These are phyloP conservation scores for Gnomoniopsis sp. DNA, from an alignment of 2,329 filamentous ascomycete genomes.

Conservation along the genomic window DNA sequence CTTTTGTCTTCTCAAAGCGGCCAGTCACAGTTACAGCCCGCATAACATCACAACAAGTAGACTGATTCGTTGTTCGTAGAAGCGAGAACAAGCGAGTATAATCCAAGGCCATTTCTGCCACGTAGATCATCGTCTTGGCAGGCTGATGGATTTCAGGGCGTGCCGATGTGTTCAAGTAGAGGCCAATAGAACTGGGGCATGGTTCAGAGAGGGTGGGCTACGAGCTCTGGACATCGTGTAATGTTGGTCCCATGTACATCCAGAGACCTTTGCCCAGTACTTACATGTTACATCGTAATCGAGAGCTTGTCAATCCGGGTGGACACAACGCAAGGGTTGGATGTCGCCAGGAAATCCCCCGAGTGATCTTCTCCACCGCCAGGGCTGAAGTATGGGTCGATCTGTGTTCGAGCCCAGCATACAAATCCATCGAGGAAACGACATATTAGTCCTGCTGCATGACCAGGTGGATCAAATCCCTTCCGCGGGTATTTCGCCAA, in stretches of 20 bases:
- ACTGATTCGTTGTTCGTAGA: too few relatives aligned
- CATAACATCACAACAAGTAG: too few relatives aligned
- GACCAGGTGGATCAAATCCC: background rate
- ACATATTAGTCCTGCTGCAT: background rate
- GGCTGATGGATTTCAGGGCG: too few relatives aligned
- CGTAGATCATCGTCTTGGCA: too few relatives aligned
- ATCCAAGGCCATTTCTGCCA: too few relatives aligned
- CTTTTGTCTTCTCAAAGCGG: too few relatives aligned
- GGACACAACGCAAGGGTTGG: background rate
- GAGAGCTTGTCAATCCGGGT: background rate
- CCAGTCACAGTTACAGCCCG: too few relatives aligned
- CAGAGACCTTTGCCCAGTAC: background rate
- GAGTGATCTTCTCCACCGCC: background rate
- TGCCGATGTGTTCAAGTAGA: too few relatives aligned
- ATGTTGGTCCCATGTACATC: background rate
- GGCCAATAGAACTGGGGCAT: too few relatives aligned
- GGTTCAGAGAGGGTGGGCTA: background rate
- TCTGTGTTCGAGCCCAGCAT: background rate
- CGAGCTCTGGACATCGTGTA: background rate
- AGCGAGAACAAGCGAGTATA: too few relatives aligned
- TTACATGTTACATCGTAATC: background rate
- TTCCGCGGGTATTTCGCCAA: background rate
- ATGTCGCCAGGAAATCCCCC: background rate
- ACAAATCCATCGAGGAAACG: background rate
- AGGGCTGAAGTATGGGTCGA: slow-evolving; percentile 11